Evolutionary conservation across 768 basidiomycete genomes (phyloP).

Genomic region (Mycena amicta): DNA sequence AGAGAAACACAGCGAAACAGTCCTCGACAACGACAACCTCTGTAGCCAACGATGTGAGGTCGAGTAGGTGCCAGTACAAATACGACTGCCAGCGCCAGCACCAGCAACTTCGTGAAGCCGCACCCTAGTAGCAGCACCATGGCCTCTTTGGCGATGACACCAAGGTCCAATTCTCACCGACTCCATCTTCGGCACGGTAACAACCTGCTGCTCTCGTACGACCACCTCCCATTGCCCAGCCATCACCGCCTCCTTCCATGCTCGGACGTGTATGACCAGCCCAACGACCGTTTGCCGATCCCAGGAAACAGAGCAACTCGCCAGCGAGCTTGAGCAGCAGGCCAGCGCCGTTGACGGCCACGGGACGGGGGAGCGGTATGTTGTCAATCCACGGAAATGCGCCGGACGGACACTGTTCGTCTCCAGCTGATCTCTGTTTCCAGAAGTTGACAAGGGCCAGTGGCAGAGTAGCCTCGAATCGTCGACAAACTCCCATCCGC

Average conservation of each 20-base stretch:
- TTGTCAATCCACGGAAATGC: too few relatives aligned
- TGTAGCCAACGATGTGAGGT: constrained; percentile 4
- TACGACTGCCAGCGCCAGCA: too few relatives aligned
- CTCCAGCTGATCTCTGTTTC: too few relatives aligned
- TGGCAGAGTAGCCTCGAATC: too few relatives aligned
- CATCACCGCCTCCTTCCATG: constrained; percentile 21
- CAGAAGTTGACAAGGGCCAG: too few relatives aligned
- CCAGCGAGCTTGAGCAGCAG: constrained; percentile 85
- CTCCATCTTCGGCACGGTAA: too few relatives aligned
- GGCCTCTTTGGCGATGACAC: constrained; percentile 5
- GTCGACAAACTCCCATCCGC: too few relatives aligned
- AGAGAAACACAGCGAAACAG: constrained; percentile 12
- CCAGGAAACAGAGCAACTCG: constrained; percentile 52
- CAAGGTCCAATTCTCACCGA: not conserved
- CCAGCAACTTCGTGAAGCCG: too few relatives aligned
- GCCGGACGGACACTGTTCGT: too few relatives aligned
- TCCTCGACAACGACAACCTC: too few relatives aligned
- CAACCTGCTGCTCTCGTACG: constrained; percentile 15
- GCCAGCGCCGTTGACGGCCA: constrained; percentile 73
- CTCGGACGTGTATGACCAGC: constrained; percentile 26
- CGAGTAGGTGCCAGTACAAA: not conserved
- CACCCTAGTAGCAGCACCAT: too few relatives aligned
- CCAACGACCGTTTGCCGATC: constrained; percentile 59
- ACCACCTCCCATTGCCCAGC: not conserved
- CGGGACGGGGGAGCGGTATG: constrained; percentile 81